Percentiles rank a stretch among this genome's conserved stretches.
These are phyloP conservation scores for Teunomyces stri DNA, from an alignment of 805 yeast species.

Conservation along the genomic window DNA sequence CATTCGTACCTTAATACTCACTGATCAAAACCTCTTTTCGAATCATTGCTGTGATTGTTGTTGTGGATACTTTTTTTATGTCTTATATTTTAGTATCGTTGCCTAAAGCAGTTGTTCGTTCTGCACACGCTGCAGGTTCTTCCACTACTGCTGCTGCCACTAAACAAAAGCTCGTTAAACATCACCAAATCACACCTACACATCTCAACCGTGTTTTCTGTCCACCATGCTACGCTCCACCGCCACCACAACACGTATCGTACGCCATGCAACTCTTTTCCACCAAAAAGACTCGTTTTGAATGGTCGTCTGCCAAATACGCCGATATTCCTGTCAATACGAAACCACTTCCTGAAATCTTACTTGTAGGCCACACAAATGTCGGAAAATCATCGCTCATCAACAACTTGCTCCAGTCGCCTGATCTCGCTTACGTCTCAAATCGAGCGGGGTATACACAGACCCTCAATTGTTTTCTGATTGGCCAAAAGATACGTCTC, in stretches of 20 bases:
- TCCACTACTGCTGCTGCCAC: not conserved
- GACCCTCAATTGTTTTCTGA: conserved; percentile 68
- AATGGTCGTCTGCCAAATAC: conserved; percentile 59
- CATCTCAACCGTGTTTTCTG: conserved; percentile 21
- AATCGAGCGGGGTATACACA: conserved; percentile 56
- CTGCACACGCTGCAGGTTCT: no score
- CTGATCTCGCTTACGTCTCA: conserved; percentile 53
- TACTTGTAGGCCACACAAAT: conserved; percentile 77
- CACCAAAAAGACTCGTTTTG: conserved; percentile 44
- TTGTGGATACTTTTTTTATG: not conserved
- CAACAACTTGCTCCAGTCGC: conserved; percentile 53
- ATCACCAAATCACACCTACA: conserved; percentile 22
- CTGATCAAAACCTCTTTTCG: not conserved
- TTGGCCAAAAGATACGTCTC: conserved; percentile 60
- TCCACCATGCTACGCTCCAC: conserved; percentile 11
- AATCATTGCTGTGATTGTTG: not conserved
- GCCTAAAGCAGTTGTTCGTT: not conserved
- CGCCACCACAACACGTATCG: conserved; percentile 13
- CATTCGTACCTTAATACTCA: conserved; percentile 1
- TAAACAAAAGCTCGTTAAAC: not conserved
- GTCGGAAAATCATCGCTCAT: conserved; percentile 83
- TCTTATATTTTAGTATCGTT: not conserved
- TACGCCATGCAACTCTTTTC: conserved; percentile 40
- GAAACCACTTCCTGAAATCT: conserved; percentile 60
- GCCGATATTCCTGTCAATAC: conserved; percentile 41